Evolutionary conservation across 1,139 yeast species (phyloP).

Genomic region (Suhomyces maxii): DNA sequence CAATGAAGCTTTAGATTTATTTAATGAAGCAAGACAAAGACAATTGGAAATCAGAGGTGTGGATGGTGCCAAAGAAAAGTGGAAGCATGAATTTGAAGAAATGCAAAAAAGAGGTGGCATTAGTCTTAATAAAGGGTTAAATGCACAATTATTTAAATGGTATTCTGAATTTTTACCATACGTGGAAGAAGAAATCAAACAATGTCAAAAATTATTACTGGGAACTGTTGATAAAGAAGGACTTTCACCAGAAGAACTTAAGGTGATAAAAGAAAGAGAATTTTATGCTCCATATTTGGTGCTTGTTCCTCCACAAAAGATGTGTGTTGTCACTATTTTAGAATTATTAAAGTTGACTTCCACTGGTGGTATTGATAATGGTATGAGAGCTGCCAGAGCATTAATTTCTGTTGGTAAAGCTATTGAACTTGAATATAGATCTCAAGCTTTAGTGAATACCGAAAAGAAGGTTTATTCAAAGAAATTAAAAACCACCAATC

Average conservation of each 20-base stretch:
- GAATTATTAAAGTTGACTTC: slow-evolving; percentile 76
- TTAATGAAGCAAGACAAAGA: slow-evolving; percentile 75
- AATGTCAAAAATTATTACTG: slow-evolving; percentile 37
- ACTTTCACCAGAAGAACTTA: slow-evolving; percentile 28
- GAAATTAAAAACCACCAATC: slow-evolving; percentile 30
- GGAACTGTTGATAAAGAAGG: slow-evolving; percentile 19
- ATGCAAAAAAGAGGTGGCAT: slow-evolving; percentile 64
- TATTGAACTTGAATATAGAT: slow-evolving; percentile 78
- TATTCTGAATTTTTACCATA: slow-evolving; percentile 66
- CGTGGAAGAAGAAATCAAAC: slow-evolving; percentile 61
- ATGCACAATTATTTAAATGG: slow-evolving; percentile 81
- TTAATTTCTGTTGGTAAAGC: slow-evolving; percentile 82
- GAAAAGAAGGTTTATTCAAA: slow-evolving; percentile 52
- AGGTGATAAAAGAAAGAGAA: slow-evolving; percentile 50
- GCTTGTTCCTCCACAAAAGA: slow-evolving; percentile 71
- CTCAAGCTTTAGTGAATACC: slow-evolving; percentile 58
- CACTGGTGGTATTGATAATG: slow-evolving; percentile 77
- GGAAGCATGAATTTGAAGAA: slow-evolving; percentile 82
- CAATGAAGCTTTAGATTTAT: slow-evolving; percentile 62
- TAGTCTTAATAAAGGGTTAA: slow-evolving; percentile 58
- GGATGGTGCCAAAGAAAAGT: slow-evolving; percentile 83
- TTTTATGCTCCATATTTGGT: slow-evolving; percentile 79
- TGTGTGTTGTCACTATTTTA: slow-evolving; percentile 80
- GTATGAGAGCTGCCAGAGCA: slow-evolving; percentile 83
- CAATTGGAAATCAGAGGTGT: slow-evolving; percentile 75